phyloP scores from a whole-genome alignment of 805 yeast species.

The Wickerhamiella lipophila region DNA sequence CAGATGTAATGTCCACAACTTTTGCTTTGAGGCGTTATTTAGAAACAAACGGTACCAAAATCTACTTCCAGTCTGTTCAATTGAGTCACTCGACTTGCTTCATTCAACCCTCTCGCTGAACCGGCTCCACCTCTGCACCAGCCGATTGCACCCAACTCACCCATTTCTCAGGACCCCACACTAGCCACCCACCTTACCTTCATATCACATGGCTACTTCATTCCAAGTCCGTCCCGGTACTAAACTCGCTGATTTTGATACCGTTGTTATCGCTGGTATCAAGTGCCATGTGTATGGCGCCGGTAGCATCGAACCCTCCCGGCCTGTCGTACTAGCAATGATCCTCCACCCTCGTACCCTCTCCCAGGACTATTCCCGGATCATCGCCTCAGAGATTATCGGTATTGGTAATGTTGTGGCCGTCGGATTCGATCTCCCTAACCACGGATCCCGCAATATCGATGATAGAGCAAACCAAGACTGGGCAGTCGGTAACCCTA shows the following conservation, averaged over 20 bases:
- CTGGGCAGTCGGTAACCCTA: slow-evolving; percentile 38
- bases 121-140: too few relatives aligned
- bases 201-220: background rate
- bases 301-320: slow-evolving; percentile 18
- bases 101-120: too few relatives aligned
- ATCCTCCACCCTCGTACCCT: slow-evolving; percentile 38
- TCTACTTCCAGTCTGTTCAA: too few relatives aligned
- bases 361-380: slow-evolving; percentile 31
- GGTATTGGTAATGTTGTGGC: slow-evolving; percentile 27
- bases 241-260: slow-evolving; percentile 5
- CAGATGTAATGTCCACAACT: too few relatives aligned
- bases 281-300: slow-evolving; percentile 35
- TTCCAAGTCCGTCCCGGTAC: slow-evolving; percentile 3
- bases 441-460: slow-evolving; percentile 41
- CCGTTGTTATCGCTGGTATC: slow-evolving; percentile 35
- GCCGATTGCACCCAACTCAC: background rate
- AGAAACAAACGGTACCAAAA: too few relatives aligned
- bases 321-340: slow-evolving; percentile 32
- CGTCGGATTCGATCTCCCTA: slow-evolving; percentile 41
- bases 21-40: too few relatives aligned
- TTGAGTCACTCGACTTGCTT: too few relatives aligned
- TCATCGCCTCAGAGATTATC: slow-evolving; percentile 27
- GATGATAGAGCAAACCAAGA: slow-evolving; percentile 29
- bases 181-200: background rate
- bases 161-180: too few relatives aligned